Conservation (phyloP, 257 asterid species). For the Nicotiana attenuata region DNA sequence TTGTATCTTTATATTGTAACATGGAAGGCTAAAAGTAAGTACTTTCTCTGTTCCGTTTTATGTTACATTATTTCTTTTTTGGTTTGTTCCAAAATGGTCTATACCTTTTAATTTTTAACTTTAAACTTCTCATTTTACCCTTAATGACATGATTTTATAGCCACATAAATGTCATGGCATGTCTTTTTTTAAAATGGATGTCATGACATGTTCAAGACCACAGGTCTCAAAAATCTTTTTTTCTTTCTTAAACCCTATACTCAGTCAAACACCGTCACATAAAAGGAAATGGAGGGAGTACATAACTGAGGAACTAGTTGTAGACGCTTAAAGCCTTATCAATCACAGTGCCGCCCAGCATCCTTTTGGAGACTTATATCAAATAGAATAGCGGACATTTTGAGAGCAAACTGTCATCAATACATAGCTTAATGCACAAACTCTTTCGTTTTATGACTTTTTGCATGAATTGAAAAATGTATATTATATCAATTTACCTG, state of each 20-base stretch:
- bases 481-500: neutral
- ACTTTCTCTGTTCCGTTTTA: neutral
- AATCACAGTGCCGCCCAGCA: neutral
- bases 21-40: neutral
- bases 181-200: no score
- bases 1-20: neutral
- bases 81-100: neutral
- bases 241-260: neutral
- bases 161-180: neutral
- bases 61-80: neutral
- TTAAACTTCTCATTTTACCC: neutral
- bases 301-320: neutral
- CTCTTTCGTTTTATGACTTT: neutral
- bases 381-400: no score
- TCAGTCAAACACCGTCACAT: neutral
- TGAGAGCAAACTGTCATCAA: no score
- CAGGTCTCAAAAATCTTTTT: neutral
- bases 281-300: neutral
- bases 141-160: neutral
- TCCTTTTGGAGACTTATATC: neutral
- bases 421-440: neutral
- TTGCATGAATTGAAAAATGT: no score
- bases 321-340: neutral
- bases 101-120: neutral
- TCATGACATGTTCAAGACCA: neutral